Evolutionary conservation across 176 grass and related monocot species (phyloP), one percentile per base, ranked within the genome.

Genomic region (Panicum miliaceum): DNA sequence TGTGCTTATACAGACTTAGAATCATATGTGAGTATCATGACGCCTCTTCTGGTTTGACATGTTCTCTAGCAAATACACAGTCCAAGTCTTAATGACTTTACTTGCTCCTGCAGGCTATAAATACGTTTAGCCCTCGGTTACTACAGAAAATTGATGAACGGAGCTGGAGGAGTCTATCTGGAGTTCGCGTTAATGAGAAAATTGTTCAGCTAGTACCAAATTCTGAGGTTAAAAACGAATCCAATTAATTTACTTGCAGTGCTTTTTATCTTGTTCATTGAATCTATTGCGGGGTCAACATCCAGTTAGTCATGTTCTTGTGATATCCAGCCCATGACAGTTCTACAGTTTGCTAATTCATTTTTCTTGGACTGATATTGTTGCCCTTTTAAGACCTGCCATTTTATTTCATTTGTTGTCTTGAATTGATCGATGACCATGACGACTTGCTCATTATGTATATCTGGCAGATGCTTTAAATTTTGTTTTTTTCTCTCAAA

Each of bases 151-250:
- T 89, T 68, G 92, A 94, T 78, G 27, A 76, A 32, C 48, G 87
- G 47, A 91, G 92, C 64, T 85, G 84, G 89, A 91, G 84, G 67
- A 94, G 89, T 76, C 50, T 94, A 32, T 94, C 92, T 83, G 92
- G 92, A 76, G 87, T 94, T 81, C 84, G 77, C 70, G 92, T 86
- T 68, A 94, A 94, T 77, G 79, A 82, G 64, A 60, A 84, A 76
- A 94, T 94, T 68, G 86, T 89, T 78, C 87, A 91, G 76, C 54
- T 91, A 80, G 92, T 94, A 46, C 92, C 84, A 52, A 76, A 94
- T 75, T 42, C 86, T 19, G 83, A 94, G 92, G 89, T 94, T 12
- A 14, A 50, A 29, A 20, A 45, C 9, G 56, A 34, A 11, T 84
- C n/a, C 73, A 56, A 42, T 62, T 47, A 84, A 59, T 77, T 68